Evolutionary conservation across 2,329 filamentous ascomycete genomes (phyloP).

Genomic region (Colletotrichum costaricense): DNA sequence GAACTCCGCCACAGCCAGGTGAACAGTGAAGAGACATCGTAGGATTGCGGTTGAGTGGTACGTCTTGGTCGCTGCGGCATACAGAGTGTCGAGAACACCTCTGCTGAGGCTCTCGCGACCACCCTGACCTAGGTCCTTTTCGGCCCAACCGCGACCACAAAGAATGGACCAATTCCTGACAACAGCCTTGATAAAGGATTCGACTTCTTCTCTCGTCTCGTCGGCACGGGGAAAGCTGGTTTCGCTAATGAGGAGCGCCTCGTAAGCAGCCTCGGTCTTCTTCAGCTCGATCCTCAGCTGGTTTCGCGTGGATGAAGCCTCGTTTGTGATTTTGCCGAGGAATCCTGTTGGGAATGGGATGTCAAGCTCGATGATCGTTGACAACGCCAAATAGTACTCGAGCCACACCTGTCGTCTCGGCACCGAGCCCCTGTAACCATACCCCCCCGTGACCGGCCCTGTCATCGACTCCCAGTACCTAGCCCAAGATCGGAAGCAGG

Average conservation of each 20-base stretch:
- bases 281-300: constrained; percentile 83
- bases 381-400: constrained; percentile 85
- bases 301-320: constrained; percentile 64
- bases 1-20: constrained; percentile 89
- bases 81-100: constrained; percentile 86
- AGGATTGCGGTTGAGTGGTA: constrained; percentile 95
- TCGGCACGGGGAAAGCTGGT: constrained; percentile 87
- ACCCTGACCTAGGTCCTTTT: constrained; percentile 83
- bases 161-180: constrained; percentile 88
- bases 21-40: constrained; percentile 86
- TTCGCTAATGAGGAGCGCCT: constrained; percentile 80
- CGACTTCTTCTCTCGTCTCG: constrained; percentile 81
- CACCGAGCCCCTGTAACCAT: constrained; percentile 68
- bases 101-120: constrained; percentile 81
- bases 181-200: constrained; percentile 82
- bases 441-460: constrained; percentile 61
- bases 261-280: constrained; percentile 82
- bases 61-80: constrained; percentile 90
- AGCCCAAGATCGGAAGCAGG: constrained; percentile 75
- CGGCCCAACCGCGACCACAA: constrained; percentile 82
- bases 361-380: constrained; percentile 76
- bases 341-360: constrained; percentile 68
- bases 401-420: constrained; percentile 81
- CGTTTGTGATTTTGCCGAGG: constrained; percentile 50
- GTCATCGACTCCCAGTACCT: constrained; percentile 72